Base-by-base conservation (phyloP, 1,139 yeast genomes). In the Geotrichum histeridarum region DNA sequence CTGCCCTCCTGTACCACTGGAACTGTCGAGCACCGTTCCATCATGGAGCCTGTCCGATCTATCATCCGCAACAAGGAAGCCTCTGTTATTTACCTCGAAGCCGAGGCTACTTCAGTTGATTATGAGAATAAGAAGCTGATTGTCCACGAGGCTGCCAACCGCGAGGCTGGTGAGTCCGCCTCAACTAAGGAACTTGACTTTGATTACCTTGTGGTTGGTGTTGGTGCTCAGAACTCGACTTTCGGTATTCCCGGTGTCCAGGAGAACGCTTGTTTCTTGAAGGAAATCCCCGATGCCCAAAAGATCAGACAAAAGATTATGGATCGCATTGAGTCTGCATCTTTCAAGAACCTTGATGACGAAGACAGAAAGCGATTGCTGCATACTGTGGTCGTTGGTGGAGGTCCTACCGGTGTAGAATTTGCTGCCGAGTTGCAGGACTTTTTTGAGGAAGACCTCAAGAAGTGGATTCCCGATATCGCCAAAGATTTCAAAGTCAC, bases 371-470 rank as follows among this genome's bases (percentile, higher is more conserved):
- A 84, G 75, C 79, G 94, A 70, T 77, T 89, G 64, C 78, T 89
- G 64, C 84, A 84, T 60, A 83, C 90, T 63, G 90, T 89, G 57
- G 93, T 89, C 59, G 94, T 91, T 61, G 96, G 96, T 64, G 96
- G 96, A 70, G 96, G 96, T 60, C 96, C 97, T 67, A 90, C 96
- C 53, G 97, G 97, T 73, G 96, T 90, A 59, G 97, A 90, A 72
- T 86, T 87, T 66, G 96, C 96, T 61, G 97, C 95, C 66, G 97
- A 91, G 73, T 75, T 91, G 64, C 95, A 87, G 73, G 98, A 91
- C 73, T 91, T 88, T 73, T 85, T 90, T 62, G 94, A 87, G 71
- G 95, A 89, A 72, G 97, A 91, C 71, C 77, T 91, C 75, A 76
- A 76, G 65, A 86, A 83, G 73, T 88, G 95, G 94, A 83, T 86